Percentiles rank a stretch among this genome's conserved stretches.
Evolutionary conservation across 2,329 filamentous ascomycete genomes (phyloP).

Genomic region (Biscogniauxia marginata): DNA sequence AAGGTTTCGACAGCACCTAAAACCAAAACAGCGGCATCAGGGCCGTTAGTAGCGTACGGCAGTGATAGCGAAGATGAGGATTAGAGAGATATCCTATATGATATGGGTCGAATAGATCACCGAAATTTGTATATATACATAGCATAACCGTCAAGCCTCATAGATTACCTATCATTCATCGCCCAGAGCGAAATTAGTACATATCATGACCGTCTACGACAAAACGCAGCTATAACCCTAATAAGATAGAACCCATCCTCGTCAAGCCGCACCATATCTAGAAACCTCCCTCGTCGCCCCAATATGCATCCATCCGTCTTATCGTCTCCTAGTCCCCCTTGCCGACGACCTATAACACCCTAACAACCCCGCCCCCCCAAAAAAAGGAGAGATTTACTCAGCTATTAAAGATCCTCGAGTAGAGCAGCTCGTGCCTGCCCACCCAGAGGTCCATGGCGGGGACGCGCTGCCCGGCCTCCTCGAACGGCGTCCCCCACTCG

Average conservation of each 20-base stretch:
- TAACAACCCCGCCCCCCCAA: not conserved
- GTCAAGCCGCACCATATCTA: too few relatives aligned
- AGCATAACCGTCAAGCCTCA: too few relatives aligned
- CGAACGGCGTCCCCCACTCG: conserved; percentile 58
- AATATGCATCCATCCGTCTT: too few relatives aligned
- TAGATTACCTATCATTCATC: too few relatives aligned
- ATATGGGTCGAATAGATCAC: not conserved
- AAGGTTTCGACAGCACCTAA: conserved; percentile 55
- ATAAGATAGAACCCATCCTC: too few relatives aligned
- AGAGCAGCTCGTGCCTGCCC: conserved; percentile 77
- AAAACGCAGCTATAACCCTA: too few relatives aligned
- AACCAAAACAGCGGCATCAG: conserved; percentile 54
- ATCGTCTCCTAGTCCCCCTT: too few relatives aligned
- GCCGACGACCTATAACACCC: too few relatives aligned
- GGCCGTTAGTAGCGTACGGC: conserved; percentile 82
- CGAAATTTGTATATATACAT: conserved; percentile 15
- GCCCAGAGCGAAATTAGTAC: not conserved
- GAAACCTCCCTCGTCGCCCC: too few relatives aligned
- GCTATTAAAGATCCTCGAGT: conserved; percentile 85
- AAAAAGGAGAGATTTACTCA: too few relatives aligned
- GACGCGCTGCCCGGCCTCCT: conserved; percentile 71
- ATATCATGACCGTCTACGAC: not conserved
- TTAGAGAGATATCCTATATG: conserved; percentile 22
- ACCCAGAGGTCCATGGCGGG: conserved; percentile 82
- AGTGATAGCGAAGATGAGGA: conserved; percentile 77